Base-by-base conservation (phyloP, 805 yeast species). In the Kazachstania africana region DNA sequence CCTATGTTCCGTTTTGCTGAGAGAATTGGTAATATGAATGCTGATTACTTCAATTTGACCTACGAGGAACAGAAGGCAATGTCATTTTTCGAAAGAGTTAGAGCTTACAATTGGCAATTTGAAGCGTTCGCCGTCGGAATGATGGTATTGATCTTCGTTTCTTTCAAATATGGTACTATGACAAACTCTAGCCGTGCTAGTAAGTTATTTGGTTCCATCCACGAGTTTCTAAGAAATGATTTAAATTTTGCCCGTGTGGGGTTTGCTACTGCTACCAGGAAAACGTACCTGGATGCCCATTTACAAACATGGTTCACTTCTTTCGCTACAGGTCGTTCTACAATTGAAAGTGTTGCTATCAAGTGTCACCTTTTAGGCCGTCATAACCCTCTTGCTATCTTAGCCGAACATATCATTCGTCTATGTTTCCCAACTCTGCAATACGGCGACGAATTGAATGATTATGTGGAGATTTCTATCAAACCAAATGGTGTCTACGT, bases 321-420 rank as follows among this genome's bases (percentile, higher is more conserved):
- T 23, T 91, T 83, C 53, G 94, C 95, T 26, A 70, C 94, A 35
- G 98, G 98, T 39, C 76, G 98, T 56, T 62, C 72, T 36, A 78
- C 83, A 54, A 68, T 91, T 38, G 73, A 73, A 37, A 66, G 71
- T 34, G 59, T 85, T 36, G 60, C 68, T 35, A 65, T 78, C 28
- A 72, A 68, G 39, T 65, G 85, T 52, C 68, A 67, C 35, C 65
- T 87, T 56, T 64, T 72, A 38, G 73, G 93, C 38, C 78, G 97
- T 63, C 87, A 83, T 54, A 88, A 87, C 58, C 46, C 78, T 18
- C 62, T 83, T 41, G 62, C 79, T 36, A 70, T 79, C 69, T 23
- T 69, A 12, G 56, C 75, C 57, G 96, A 91, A 57, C 52, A 58
- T 31, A 47, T 73, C 12, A 49, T 82, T 43, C 68, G 80, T 6